Percentiles rank a stretch among this genome's conserved stretches.
phyloP scores from a whole-genome alignment of 2,329 filamentous ascomycete genomes.

The Paecilomyces dactylethromorphus region DNA sequence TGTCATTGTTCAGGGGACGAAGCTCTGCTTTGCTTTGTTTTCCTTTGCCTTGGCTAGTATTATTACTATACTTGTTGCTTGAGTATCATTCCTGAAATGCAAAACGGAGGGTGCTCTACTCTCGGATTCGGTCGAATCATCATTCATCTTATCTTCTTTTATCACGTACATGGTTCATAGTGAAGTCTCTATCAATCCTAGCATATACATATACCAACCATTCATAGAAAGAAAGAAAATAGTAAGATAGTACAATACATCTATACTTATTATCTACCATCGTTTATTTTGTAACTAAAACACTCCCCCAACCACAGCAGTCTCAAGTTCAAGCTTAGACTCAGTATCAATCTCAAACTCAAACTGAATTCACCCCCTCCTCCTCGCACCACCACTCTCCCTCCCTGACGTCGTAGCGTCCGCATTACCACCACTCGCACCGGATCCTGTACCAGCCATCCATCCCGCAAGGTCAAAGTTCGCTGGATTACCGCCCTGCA shows the following conservation, averaged over 20 bases:
- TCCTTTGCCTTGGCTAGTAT: too few relatives aligned
- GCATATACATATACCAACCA: too few relatives aligned
- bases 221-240: too few relatives aligned
- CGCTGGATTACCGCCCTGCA: conserved; percentile 48
- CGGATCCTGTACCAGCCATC: conserved; percentile 52
- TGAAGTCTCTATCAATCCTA: too few relatives aligned
- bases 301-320: too few relatives aligned
- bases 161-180: too few relatives aligned
- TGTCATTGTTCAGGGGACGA: not conserved
- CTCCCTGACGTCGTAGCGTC: conserved; percentile 19
- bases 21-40: not conserved
- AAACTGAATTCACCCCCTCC: conserved; percentile 18
- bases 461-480: conserved; percentile 64
- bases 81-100: too few relatives aligned
- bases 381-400: conserved; percentile 17
- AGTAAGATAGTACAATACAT: not conserved
- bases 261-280: not conserved
- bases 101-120: too few relatives aligned
- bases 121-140: too few relatives aligned
- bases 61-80: too few relatives aligned
- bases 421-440: conserved; percentile 12
- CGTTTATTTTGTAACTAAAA: too few relatives aligned
- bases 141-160: too few relatives aligned
- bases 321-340: not conserved
- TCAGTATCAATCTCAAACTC: not conserved